phyloP scores from a whole-genome alignment of 1,139 yeast species.

The Debaryomyces singareniensis region DNA sequence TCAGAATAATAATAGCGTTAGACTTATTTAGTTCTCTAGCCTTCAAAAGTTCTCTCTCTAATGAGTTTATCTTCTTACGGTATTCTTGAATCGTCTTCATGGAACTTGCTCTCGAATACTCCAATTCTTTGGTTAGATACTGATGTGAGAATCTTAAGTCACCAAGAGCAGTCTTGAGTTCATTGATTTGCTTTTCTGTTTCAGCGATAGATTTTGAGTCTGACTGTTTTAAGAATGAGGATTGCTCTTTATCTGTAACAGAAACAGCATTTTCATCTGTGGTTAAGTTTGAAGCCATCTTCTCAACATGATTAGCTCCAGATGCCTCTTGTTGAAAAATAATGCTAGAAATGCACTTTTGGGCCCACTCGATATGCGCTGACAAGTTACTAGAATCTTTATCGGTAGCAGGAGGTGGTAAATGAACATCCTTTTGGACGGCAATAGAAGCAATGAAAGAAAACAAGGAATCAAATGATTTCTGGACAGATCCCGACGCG shows the following conservation, averaged over 20 bases:
- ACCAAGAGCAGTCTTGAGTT: slow-evolving; percentile 49
- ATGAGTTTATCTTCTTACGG: slow-evolving; percentile 34
- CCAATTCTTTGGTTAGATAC: slow-evolving; percentile 54
- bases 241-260: neutral
- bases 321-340: slow-evolving; percentile 2
- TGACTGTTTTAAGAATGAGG: slow-evolving; percentile 18
- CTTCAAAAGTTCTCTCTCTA: slow-evolving; percentile 40
- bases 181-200: slow-evolving; percentile 25
- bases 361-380: slow-evolving; percentile 45
- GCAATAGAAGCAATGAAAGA: slow-evolving; percentile 51
- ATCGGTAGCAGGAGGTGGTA: slow-evolving; percentile 38
- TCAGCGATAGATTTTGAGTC: slow-evolving; percentile 20
- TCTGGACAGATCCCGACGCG: slow-evolving; percentile 3
- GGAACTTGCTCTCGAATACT: slow-evolving; percentile 48
- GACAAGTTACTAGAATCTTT: slow-evolving; percentile 18
- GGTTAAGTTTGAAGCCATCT: slow-evolving; percentile 1
- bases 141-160: slow-evolving; percentile 62
- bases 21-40: slow-evolving; percentile 11
- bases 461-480: slow-evolving; percentile 39
- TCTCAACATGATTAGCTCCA: too few relatives aligned
- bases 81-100: slow-evolving; percentile 42
- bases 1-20: slow-evolving; percentile 3
- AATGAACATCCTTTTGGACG: slow-evolving; percentile 39
- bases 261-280: neutral
- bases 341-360: slow-evolving; percentile 43